Evolutionary conservation across 352 stramenopile genomes (phyloP), one percentile per base, ranked within the genome.

Genomic region (Elongisporangium prolatum): DNA sequence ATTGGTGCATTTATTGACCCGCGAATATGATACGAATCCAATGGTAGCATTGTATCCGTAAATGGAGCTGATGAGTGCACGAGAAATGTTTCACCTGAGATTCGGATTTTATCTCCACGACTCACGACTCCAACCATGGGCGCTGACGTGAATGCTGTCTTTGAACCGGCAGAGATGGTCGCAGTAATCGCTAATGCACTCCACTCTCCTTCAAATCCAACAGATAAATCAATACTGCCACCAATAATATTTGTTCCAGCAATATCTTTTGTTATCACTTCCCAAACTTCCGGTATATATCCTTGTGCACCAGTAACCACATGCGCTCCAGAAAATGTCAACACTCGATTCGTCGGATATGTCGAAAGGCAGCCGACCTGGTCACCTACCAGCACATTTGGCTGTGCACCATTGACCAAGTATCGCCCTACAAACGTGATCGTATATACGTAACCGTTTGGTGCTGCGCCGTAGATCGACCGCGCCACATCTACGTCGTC

Each of bases 91-190:
- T 91, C 79, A 28, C 57, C 64, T 24, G 64, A 72, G 25, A 93
- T 87, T 28, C 65, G 64, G 21, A 91, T 54, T 22, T 59, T 48
- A 48, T 91, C 81, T 40, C 84, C 81, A 57, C 81, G 80, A 52
- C 90, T 93, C 52, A 93, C 70, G 8, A 64, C 62, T 9, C 84
- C 81, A 9, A 91, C 64, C 75, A 93, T 88, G 0, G 80, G 77
- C 0, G 14, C 51, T 2, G 2, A 66, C 8, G 81, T 90, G 0
- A 60, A 63, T 0, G 65, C 80, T 3, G 65, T 79, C 22, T 74
- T 81, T 2, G 77, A 87, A 0, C 84, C 84, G 20, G 84, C 65
- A 3, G 52, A 52, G 21, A 93, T 60, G 0, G 59, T 80, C 13
- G 69, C 77, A 11, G 59, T 86, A 18, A 78, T 69, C 67, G 0